Evolutionary conservation across 2,329 filamentous ascomycete genomes (phyloP).

Genomic region (Pseudogymnoascus verrucosus): DNA sequence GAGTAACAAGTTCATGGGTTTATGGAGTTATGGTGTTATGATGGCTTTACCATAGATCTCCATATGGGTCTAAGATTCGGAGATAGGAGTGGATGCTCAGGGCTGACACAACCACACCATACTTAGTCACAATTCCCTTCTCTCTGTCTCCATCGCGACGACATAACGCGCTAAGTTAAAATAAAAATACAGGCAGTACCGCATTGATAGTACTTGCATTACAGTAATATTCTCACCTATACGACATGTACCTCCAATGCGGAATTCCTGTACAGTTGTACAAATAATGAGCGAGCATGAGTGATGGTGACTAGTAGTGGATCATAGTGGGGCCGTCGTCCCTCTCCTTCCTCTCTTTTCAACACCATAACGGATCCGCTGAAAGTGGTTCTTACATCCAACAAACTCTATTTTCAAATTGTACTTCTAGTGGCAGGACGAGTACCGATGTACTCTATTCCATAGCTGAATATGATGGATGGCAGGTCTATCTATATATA

Average conservation of each 20-base stretch:
- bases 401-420: not conserved
- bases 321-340: not conserved
- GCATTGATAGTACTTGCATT: not conserved
- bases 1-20: not conserved
- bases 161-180: not conserved
- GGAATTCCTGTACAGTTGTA: not conserved
- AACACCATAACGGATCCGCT: not conserved
- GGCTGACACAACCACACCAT: not conserved
- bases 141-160: not conserved
- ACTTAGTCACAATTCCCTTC: not conserved
- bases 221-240: not conserved
- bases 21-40: not conserved
- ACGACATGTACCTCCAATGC: not conserved
- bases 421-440: not conserved
- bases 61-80: not conserved
- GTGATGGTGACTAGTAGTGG: not conserved
- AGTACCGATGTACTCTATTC: not conserved
- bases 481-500: constrained; percentile 34
- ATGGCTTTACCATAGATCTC: not conserved
- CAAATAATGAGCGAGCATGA: not conserved
- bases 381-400: not conserved
- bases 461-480: not conserved
- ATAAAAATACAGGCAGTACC: not conserved
- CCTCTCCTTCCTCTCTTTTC: not conserved
- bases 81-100: not conserved